These are phyloP conservation scores for Solanum habrochaites DNA, from an alignment of 257 asterid genomes.

Conservation along the genomic window DNA sequence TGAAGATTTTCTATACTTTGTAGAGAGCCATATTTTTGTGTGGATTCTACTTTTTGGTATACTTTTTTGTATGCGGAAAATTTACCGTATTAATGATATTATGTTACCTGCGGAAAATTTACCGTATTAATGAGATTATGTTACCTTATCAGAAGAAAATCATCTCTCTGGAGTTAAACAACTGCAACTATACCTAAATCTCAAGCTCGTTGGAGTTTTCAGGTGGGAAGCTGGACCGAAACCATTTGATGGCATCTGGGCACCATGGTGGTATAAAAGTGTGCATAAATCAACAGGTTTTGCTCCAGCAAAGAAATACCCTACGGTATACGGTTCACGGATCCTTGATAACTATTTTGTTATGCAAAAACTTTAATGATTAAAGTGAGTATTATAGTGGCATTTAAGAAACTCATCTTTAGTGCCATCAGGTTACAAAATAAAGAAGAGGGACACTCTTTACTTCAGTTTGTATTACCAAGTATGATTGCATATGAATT, in stretches of 20 bases:
- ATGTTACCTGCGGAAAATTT: background rate
- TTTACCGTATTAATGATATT: background rate
- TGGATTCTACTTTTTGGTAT: background rate
- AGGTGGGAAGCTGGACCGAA: constrained; percentile 88
- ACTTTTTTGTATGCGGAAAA: background rate
- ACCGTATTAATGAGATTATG: background rate
- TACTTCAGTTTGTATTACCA: background rate
- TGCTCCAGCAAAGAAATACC: constrained; percentile 38
- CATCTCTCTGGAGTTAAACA: background rate
- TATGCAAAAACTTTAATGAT: background rate
- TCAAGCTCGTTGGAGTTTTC: background rate
- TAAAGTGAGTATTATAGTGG: background rate
- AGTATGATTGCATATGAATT: background rate
- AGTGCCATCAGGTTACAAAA: background rate
- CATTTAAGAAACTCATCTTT: background rate
- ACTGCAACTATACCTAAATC: background rate
- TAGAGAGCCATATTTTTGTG: background rate
- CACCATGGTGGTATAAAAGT: constrained; percentile 61
- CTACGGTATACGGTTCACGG: constrained; percentile 25
- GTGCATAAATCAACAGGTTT: constrained; percentile 62
- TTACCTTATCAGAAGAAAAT: background rate
- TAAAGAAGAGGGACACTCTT: background rate
- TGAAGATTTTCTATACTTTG: background rate
- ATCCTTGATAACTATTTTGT: background rate
- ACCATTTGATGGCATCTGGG: constrained; percentile 75